Conservation (phyloP, 1,284 basidiomycete species). For the Gomphus bonarii region DNA sequence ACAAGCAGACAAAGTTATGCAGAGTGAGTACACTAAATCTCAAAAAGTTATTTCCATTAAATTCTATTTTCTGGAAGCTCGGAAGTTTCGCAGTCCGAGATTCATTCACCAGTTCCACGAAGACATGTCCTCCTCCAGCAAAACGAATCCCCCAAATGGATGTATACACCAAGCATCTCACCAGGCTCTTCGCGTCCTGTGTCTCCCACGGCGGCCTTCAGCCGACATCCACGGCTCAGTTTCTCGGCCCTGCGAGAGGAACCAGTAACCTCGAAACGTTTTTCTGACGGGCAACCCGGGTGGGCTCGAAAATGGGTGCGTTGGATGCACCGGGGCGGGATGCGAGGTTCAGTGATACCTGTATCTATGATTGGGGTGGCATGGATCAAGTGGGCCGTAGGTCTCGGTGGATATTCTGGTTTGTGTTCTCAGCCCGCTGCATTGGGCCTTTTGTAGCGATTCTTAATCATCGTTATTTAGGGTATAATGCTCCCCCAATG, state of each 20-base stretch:
- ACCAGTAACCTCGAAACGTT: conserved; percentile 12
- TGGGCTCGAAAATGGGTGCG: conserved; percentile 53
- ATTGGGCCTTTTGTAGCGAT: conserved; percentile 4
- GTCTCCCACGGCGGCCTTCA: conserved; percentile 24
- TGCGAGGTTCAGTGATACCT: conserved; percentile 49
- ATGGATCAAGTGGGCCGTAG: conserved; percentile 57
- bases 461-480: conserved; percentile 27
- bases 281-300: conserved; percentile 30
- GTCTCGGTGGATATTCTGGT: conserved; percentile 79
- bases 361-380: conserved; percentile 39
- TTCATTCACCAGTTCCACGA: conserved; percentile 46
- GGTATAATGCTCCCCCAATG: conserved; percentile 66
- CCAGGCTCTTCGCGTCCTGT: conserved; percentile 36
- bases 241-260: conserved; percentile 14
- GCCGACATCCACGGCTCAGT: conserved; percentile 11
- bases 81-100: conserved; percentile 26
- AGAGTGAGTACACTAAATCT: conserved; percentile 14
- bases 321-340: conserved; percentile 65
- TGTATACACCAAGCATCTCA: conserved; percentile 38
- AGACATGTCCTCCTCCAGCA: conserved; percentile 40
- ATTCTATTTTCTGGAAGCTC: conserved; percentile 7
- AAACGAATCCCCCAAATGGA: conserved; percentile 30
- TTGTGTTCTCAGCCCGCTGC: conserved; percentile 20
- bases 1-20: conserved; percentile 16
- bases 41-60: not conserved